phyloP scores from a whole-genome alignment of 768 basidiomycete species.

The Mycena maculata region DNA sequence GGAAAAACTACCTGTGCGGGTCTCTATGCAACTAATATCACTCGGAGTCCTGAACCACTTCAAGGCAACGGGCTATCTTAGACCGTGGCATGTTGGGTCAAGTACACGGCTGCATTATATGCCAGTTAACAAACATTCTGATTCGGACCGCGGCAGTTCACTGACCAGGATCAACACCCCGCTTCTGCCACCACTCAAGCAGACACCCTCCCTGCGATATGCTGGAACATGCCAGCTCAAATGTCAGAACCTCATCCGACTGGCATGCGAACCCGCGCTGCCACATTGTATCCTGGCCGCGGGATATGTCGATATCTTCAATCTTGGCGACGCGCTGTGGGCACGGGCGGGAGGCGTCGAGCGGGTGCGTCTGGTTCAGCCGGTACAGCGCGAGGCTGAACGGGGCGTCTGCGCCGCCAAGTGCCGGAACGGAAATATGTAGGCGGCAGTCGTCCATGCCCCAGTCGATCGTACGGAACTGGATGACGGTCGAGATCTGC shows the following conservation, averaged over 20 bases:
- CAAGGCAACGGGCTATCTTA: too few relatives aligned
- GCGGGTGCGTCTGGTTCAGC: conserved; percentile 1
- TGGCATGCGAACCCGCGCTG: not conserved
- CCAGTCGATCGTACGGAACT: conserved; percentile 40
- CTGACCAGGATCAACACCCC: not conserved
- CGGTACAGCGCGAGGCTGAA: not conserved
- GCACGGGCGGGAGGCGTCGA: not conserved
- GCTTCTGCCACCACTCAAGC: conserved; percentile 3
- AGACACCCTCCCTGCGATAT: not conserved
- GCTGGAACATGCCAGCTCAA: not conserved
- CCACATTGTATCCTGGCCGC: not conserved
- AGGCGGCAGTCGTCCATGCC: conserved; percentile 37
- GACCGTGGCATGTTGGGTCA: conserved; percentile 1
- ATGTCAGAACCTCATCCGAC: not conserved
- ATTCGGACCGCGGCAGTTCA: too few relatives aligned
- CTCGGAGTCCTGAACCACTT: too few relatives aligned
- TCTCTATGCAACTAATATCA: too few relatives aligned
- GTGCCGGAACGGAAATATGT: conserved; percentile 18
- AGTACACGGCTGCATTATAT: not conserved
- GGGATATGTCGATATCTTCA: not conserved
- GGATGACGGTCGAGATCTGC: conserved; percentile 38
- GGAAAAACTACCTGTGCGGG: too few relatives aligned
- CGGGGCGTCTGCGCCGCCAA: not conserved
- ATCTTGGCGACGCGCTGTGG: not conserved
- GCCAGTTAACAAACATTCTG: too few relatives aligned